Evolutionary conservation across 1,139 yeast species (phyloP).

Genomic region (Kodamaea anthophila): DNA sequence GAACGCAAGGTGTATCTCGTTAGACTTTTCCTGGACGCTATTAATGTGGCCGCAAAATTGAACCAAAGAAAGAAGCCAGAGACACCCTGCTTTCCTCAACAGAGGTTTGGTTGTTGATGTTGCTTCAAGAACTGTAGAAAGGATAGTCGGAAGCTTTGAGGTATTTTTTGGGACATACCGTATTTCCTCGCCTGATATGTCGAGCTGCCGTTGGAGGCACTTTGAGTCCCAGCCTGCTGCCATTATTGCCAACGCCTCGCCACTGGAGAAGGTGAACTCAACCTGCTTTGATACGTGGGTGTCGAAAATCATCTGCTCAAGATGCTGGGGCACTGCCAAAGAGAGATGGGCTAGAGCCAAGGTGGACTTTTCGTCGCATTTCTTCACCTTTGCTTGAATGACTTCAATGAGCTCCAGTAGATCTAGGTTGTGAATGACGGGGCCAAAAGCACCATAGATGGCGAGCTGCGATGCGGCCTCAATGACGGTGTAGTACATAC

Average conservation of each 20-base stretch:
- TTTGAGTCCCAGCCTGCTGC: conserved; percentile 76
- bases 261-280: conserved; percentile 71
- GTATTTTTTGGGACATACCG: conserved; percentile 16
- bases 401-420: no score
- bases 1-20: conserved; percentile 64
- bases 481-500: conserved; percentile 20
- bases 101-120: conserved; percentile 68
- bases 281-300: conserved; percentile 63
- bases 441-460: conserved; percentile 52
- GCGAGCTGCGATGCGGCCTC: conserved; percentile 52
- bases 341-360: conserved; percentile 52
- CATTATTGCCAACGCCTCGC: conserved; percentile 73
- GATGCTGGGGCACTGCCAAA: conserved; percentile 28
- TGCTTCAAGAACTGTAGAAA: conserved; percentile 44
- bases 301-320: conserved; percentile 46
- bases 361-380: conserved; percentile 56
- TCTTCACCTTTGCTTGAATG: conserved; percentile 42
- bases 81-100: conserved; percentile 68
- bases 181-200: conserved; percentile 34
- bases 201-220: conserved; percentile 45
- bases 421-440: no score
- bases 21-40: conserved; percentile 37
- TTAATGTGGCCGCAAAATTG: conserved; percentile 61
- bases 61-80: conserved; percentile 77
- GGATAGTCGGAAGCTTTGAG: conserved; percentile 28